These are phyloP conservation scores for Elasticomyces elasticus DNA, from an alignment of 495 filamentous ascomycete species.

Conservation along the genomic window DNA sequence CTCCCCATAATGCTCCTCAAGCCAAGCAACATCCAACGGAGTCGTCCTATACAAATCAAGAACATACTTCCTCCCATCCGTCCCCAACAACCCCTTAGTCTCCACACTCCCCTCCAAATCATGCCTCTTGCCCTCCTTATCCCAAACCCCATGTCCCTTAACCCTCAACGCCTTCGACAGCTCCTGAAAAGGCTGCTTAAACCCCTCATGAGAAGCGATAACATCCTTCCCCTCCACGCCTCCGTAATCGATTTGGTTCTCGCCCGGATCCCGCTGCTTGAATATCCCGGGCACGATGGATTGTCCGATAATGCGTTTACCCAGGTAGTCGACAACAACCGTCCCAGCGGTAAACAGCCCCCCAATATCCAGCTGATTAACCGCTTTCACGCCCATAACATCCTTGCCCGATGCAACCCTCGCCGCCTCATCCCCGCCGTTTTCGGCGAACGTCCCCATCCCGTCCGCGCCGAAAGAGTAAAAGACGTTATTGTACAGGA, in stretches of 20 bases:
- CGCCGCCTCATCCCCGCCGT: slow-evolving; percentile 95
- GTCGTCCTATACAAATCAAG: slow-evolving; percentile 93
- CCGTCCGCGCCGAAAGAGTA: slow-evolving; percentile 98
- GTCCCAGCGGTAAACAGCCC: slow-evolving; percentile 92
- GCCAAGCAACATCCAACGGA: slow-evolving; percentile 81
- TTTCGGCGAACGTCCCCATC: slow-evolving; percentile 89
- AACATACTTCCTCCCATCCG: slow-evolving; percentile 93
- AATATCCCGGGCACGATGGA: slow-evolving; percentile 99
- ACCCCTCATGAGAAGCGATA: slow-evolving; percentile 77
- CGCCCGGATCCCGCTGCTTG: slow-evolving; percentile 92
- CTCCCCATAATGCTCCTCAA: slow-evolving; percentile 54
- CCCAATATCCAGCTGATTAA: slow-evolving; percentile 93
- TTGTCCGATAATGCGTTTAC: slow-evolving; percentile 94
- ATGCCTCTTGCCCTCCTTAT: slow-evolving; percentile 83
- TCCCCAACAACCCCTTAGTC: slow-evolving; percentile 95
- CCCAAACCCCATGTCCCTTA: slow-evolving; percentile 96
- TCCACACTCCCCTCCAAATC: slow-evolving; percentile 94
- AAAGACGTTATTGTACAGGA: slow-evolving; percentile 99
- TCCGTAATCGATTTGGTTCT: slow-evolving; percentile 98
- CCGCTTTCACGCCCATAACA: slow-evolving; percentile 80
- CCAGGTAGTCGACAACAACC: slow-evolving; percentile 92
- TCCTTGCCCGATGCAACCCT: slow-evolving; percentile 96
- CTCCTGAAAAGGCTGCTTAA: slow-evolving; percentile 77
- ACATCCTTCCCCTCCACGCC: slow-evolving; percentile 96
- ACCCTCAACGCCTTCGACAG: slow-evolving; percentile 76